Base-by-base conservation (phyloP, 108 stramenopile species). In the Skeletonema potamos region DNA sequence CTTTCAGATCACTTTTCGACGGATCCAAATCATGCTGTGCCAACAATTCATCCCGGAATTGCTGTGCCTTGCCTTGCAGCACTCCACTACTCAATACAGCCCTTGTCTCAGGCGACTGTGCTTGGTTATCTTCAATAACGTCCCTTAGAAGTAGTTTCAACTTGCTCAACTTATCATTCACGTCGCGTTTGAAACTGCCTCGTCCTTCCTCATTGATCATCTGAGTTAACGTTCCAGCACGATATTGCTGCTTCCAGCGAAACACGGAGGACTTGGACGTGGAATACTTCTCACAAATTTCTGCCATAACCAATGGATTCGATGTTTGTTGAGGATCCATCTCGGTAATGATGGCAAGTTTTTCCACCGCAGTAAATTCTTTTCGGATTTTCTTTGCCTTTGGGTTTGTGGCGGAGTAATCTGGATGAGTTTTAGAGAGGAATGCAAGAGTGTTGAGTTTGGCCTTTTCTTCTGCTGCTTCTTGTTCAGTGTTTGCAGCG, bases 231-330 rank as follows among this genome's bases (percentile, higher is more conserved):
- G 33, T 41, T 6, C 76, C 68, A 2, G 46, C 27, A 32, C 43
- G 28, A 12, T 36, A 54, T 27, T 77, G 76, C 27, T 77, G 76
- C 18, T 57, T 36, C 76, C 76, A 77, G 6, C 76, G 68, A 65
- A 70, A 68, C 43, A 77, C 41, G 11, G 76, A 77, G 1, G 68
- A 70, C 34, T 77, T 77, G 36, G 63, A 65, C 4, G 76, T 77
- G 30, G 37, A 30, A 30, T 77, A 70, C 44, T 43, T 62, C n/a
- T 64, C 62, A 59, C 76, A 77, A 24, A 77, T 70, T 32, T 77
- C 62, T 27, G 69, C 76, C 34, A 77, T 68, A 0, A 51, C 48
- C 44, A 48, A 51, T 17, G 60, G 34, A 30, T 68, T 46, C 26
- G 44, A 15, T 17, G 41, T 30, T 15, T 77, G 69, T 41, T 20